Percentiles rank a stretch among this genome's conserved stretches.
These are phyloP conservation scores for Lactifluus volemus DNA, from an alignment of 768 basidiomycete genomes.

Conservation along the genomic window DNA sequence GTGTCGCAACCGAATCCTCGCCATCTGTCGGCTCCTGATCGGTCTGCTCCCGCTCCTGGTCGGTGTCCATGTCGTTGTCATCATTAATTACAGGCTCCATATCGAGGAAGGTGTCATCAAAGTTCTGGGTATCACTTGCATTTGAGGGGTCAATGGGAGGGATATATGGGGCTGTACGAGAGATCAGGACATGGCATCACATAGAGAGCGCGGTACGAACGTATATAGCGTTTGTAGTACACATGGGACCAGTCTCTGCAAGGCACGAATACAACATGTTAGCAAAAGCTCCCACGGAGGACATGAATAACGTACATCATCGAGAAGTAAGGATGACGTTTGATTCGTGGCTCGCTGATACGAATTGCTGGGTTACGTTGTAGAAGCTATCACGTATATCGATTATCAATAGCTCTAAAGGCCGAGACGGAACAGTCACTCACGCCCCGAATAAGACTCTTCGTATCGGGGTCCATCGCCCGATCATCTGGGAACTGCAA, in stretches of 20 bases:
- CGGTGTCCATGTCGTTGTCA: slow-evolving; percentile 57
- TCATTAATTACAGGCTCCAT: slow-evolving; percentile 91
- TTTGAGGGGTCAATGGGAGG: slow-evolving; percentile 86
- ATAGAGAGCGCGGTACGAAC: slow-evolving; percentile 36
- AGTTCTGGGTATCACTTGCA: slow-evolving; percentile 95
- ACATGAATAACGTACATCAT: slow-evolving; percentile 45
- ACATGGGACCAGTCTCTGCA: slow-evolving; percentile 88
- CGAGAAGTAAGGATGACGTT: slow-evolving; percentile 90
- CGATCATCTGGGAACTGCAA: slow-evolving; percentile 83
- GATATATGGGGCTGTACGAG: slow-evolving; percentile 71
- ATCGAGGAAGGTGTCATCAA: slow-evolving; percentile 93
- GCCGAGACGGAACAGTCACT: slow-evolving; percentile 26
- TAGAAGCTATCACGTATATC: slow-evolving; percentile 43
- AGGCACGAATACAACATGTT: slow-evolving; percentile 14
- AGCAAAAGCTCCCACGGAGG: slow-evolving; percentile 34
- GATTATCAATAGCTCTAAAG: not conserved
- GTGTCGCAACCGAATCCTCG: slow-evolving; percentile 70
- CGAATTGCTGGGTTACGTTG: slow-evolving; percentile 88
- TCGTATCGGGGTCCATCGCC: slow-evolving; percentile 91
- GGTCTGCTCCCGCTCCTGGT: slow-evolving; percentile 57
- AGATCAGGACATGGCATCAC: slow-evolving; percentile 9
- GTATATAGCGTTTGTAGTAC: slow-evolving; percentile 90
- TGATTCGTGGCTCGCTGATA: slow-evolving; percentile 89
- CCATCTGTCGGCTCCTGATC: slow-evolving; percentile 67
- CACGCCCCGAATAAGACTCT: slow-evolving; percentile 90